These are phyloP conservation scores for Melastoma candidum DNA, from an alignment of 441 rosid genomes.

Conservation along the genomic window DNA sequence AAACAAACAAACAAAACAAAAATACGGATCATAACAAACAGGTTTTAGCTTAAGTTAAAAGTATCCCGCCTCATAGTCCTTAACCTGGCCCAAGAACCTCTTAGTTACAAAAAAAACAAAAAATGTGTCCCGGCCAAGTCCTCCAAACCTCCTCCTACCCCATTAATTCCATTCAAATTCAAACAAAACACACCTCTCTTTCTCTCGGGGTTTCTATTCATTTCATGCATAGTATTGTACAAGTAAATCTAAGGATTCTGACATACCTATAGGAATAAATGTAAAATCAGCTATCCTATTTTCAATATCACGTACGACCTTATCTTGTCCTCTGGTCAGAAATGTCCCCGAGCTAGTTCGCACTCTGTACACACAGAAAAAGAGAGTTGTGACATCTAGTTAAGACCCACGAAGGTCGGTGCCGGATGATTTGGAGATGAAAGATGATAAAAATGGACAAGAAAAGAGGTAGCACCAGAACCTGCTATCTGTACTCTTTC, in stretches of 20 bases:
- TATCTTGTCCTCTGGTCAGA: constrained; percentile 51
- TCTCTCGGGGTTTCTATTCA: too few species aligned
- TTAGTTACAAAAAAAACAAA: too few species aligned
- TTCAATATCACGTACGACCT: constrained; percentile 46
- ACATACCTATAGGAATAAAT: constrained; percentile 58
- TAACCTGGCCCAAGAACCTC: too few species aligned
- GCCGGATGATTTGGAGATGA: constrained; percentile 1
- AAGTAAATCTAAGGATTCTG: not conserved
- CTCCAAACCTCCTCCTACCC: too few species aligned
- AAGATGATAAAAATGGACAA: not conserved
- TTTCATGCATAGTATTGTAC: not conserved
- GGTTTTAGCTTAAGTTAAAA: too few species aligned
- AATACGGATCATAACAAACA: too few species aligned
- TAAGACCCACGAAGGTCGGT: not conserved
- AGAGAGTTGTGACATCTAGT: too few species aligned
- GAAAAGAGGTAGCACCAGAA: constrained; percentile 7
- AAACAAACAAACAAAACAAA: too few species aligned
- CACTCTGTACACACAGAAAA: constrained; percentile 27
- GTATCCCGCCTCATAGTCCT: too few species aligned
- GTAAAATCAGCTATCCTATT: constrained; percentile 58
- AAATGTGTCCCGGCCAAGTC: too few species aligned
- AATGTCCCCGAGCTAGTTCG: constrained; percentile 63
- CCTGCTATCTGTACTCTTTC: constrained; percentile 90
- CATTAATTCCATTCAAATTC: too few species aligned
- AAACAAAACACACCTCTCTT: too few species aligned